phyloP scores from a whole-genome alignment of 2,329 filamentous ascomycete species.

The Blumeriella jaapii region DNA sequence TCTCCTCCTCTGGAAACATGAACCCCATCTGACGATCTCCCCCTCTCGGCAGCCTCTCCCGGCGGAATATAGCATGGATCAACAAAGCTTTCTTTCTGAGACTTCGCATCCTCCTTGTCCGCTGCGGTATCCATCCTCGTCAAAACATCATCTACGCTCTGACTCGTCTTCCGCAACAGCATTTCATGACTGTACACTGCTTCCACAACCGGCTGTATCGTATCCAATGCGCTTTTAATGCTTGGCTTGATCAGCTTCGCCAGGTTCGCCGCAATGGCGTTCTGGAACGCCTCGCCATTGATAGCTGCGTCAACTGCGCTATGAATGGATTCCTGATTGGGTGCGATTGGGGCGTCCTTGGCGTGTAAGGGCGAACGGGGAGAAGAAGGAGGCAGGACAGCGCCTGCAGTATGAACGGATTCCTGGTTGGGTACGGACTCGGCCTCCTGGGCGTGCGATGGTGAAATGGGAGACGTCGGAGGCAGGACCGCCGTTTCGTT shows the following conservation, averaged over 20 bases:
- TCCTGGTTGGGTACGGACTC: no score
- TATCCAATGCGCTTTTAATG: constrained; percentile 26
- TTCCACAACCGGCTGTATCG: constrained; percentile 26
- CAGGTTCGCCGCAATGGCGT: constrained; percentile 24
- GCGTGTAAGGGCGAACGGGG: no score
- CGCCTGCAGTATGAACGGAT: no score
- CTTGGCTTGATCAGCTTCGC: constrained; percentile 24
- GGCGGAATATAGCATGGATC: constrained; percentile 6
- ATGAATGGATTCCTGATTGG: constrained; percentile 17
- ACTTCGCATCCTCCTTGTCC: constrained; percentile 7
- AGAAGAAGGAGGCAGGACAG: no score
- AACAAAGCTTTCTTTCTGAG: constrained; percentile 6
- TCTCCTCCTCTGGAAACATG: neutral
- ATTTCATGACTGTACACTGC: constrained; percentile 26
- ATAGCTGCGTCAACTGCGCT: constrained; percentile 23
- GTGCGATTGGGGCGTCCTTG: constrained; percentile 4
- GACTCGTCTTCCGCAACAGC: constrained; percentile 24
- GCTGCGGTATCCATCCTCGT: constrained; percentile 16
- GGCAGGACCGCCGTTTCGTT: no score
- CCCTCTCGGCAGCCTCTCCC: constrained; percentile 2
- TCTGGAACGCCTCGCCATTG: constrained; percentile 23
- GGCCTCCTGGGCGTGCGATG: no score
- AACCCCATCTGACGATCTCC: neutral
- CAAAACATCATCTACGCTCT: constrained; percentile 24
- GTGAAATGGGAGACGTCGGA: no score